Evolutionary conservation across 768 basidiomycete species (phyloP).

Genomic region (Kwoniella botswanensis): DNA sequence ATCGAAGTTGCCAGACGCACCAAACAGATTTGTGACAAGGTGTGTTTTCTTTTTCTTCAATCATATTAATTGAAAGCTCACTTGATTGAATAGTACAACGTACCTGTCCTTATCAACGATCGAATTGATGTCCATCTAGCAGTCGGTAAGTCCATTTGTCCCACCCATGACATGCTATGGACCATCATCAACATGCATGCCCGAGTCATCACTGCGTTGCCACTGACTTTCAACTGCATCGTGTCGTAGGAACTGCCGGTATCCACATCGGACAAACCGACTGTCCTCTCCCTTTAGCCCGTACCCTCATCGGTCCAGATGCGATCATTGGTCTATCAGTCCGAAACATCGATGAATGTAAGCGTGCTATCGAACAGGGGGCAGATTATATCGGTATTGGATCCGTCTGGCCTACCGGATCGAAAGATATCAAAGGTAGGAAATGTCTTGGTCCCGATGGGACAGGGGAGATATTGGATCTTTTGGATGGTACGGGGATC

Average conservation of each 20-base stretch:
- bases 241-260: conserved; percentile 62
- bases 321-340: conserved; percentile 82
- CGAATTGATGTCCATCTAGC: conserved; percentile 81
- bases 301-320: conserved; percentile 69
- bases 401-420: conserved; percentile 77
- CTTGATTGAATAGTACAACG: conserved; percentile 62
- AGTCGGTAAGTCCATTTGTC: conserved; percentile 62
- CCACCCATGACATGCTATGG: background rate
- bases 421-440: conserved; percentile 69
- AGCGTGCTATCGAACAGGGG: conserved; percentile 63
- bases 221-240: background rate
- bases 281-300: conserved; percentile 72
- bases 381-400: conserved; percentile 89
- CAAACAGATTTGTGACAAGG: conserved; percentile 72
- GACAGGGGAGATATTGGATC: conserved; percentile 70
- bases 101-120: conserved; percentile 76
- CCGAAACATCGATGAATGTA: conserved; percentile 70
- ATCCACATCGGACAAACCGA: conserved; percentile 91
- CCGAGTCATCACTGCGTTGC: background rate
- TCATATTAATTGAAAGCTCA: background rate
- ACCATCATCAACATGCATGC: background rate
- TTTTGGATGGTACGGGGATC: conserved; percentile 68
- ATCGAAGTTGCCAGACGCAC: conserved; percentile 72
- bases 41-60: conserved; percentile 27
- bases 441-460: conserved; percentile 74